A percentile compares a stretch with the other conserved stretches of the same genome.
Evolutionary conservation across 768 basidiomycete species (phyloP).

Genomic region (Boletus vinaceobasis): DNA sequence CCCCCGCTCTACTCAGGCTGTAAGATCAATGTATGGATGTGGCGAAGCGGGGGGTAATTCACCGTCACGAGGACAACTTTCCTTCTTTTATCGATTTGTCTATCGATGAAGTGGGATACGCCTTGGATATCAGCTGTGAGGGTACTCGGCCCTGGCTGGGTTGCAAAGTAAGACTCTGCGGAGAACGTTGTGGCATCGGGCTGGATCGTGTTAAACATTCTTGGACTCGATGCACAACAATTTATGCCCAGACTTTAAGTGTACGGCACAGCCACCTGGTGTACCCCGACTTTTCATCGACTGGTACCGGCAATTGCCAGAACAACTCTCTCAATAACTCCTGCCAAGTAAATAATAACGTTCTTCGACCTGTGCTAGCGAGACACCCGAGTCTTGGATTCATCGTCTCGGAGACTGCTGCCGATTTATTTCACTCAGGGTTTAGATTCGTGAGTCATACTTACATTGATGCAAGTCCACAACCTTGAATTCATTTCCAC

Average conservation of each 20-base stretch:
- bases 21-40: slow-evolving; percentile 11
- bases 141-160: slow-evolving; percentile 72
- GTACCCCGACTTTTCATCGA: neutral
- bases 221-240: neutral
- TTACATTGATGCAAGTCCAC: too few species aligned
- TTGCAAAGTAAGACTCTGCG: slow-evolving; percentile 86
- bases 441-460: too few species aligned
- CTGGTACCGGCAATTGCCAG: neutral
- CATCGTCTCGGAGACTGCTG: too few species aligned
- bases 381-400: too few species aligned
- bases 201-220: slow-evolving; percentile 18
- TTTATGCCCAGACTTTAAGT: neutral
- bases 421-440: too few species aligned
- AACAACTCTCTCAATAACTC: neutral
- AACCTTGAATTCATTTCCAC: too few species aligned
- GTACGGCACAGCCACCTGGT: slow-evolving; percentile 11
- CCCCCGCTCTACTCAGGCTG: slow-evolving; percentile 76
- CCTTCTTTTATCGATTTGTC: slow-evolving; percentile 60
- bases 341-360: too few species aligned
- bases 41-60: slow-evolving; percentile 30
- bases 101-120: slow-evolving; percentile 66
- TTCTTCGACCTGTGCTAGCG: too few species aligned
- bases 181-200: slow-evolving; percentile 50
- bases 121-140: slow-evolving; percentile 65
- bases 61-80: slow-evolving; percentile 95